Evolutionary conservation across 495 filamentous ascomycete genomes (phyloP), one percentile per base, ranked within the genome.

Genomic region (Lasiosphaeris hirsuta): DNA sequence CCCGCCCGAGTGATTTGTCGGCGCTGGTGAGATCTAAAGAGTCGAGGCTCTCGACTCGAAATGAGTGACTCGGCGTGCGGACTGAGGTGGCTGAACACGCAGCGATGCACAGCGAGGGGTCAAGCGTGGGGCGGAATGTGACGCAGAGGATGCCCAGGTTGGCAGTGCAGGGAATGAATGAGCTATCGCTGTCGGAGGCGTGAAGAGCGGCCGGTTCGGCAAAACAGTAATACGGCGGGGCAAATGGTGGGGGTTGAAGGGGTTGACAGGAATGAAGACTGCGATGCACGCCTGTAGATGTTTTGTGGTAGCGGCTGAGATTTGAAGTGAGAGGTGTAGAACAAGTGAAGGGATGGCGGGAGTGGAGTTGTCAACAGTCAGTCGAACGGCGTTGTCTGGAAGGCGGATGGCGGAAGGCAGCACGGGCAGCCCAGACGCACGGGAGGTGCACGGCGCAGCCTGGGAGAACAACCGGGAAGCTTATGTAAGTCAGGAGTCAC

Each of bases 401-500:
- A 30, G 23, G 23, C 23, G 23, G 23, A 30, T 30, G 23, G 23
- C 23, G 23, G 23, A 30, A 30, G n/a, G n/a, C n/a, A n/a, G n/a
- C n/a, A n/a, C n/a, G n/a, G n/a, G n/a, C n/a, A n/a, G n/a, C n/a
- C n/a, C n/a, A n/a, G n/a, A n/a, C n/a, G n/a, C n/a, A n/a, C n/a
- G n/a, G n/a, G n/a, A n/a, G n/a, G n/a, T n/a, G 34, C 52, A 43
- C 23, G 46, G 47, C 46, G 30, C 9, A 40, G 39, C 14, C 18
- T 13, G 5, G 9, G 30, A 42, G 33, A 18, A 38, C 10, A 50
- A 19, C 43, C 19, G 7, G 45, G 56, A 60, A 30, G 23, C 23
- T 63, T 62, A 64, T 51, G 59, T 64, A 63, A 62, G 15, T 15
- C 40, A 47, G 52, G 63, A 63, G 63, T 63, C 63, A 63, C 56